Base-by-base conservation (phyloP, 73 alveolate genomes). In the Tetrahymena borealis region DNA sequence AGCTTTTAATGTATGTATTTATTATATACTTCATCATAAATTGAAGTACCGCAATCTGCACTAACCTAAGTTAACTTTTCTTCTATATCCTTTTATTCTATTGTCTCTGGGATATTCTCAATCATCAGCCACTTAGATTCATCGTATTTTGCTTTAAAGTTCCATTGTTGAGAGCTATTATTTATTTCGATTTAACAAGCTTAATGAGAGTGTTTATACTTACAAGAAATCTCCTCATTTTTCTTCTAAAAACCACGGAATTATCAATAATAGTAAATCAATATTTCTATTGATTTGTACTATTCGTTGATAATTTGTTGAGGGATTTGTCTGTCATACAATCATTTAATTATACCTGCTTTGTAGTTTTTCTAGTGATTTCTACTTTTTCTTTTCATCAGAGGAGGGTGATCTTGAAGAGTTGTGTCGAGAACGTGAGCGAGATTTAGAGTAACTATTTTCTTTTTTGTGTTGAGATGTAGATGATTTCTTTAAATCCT, bases 241-340 rank as follows among this genome's bases (percentile, higher is more conserved):
- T 24, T 60, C 85, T 60, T 60, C 85, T 60, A 60, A 60, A 60
- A 60, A 60, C 85, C 85, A 60, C 85, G n/a, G n/a, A 60, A 60
- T 60, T 35, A 60, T 60, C 85, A 60, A 60, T 60, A 24, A 60
- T 60, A n/a, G 85, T n/a, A 60, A 60, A 60, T 60, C 85, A 60
- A 35, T 24, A 24, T 24, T 24, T 60, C n/a, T 60, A n/a, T 60
- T 60, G 85, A 60, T 60, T 60, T 35, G 10, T 35, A 60, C 85
- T 24, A 60, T 20, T 60, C 28, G 85, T 15, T 40, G 78, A 60
- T 60, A 35, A 60, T 60, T 35, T 60, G 38, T 35, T 60, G 85
- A 60, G 85, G 85, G 85, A 60, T 60, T 60, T 60, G n/a, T 60
- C n/a, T n/a, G n/a, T n/a, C n/a, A n/a, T n/a, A n/a, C 85, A 60